phyloP scores from a whole-genome alignment of 169 alveolate species.

The Cystoisospora suis region DNA sequence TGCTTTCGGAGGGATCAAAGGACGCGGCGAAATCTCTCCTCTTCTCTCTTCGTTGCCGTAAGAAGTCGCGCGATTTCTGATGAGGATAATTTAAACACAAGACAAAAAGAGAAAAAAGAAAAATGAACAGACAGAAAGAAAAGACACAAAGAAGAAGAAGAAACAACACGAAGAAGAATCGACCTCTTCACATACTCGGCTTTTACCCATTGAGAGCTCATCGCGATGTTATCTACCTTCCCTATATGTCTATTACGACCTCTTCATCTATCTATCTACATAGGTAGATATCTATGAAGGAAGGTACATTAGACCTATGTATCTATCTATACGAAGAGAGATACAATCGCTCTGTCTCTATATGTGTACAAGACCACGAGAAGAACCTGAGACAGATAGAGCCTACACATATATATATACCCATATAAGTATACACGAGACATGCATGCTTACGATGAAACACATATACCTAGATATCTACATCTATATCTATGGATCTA shows the following conservation, averaged over 20 bases:
- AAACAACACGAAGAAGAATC: neutral
- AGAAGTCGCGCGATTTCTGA: neutral
- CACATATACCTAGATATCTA: neutral
- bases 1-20: constrained; percentile 2
- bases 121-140: neutral
- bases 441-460: neutral
- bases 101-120: neutral
- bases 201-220: neutral
- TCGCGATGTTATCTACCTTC: neutral
- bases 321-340: neutral
- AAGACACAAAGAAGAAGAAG: neutral
- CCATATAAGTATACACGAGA: neutral
- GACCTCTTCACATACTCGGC: neutral
- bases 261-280: neutral
- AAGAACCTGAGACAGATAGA: too few relatives aligned
- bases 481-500: neutral
- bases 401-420: neutral
- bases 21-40: neutral
- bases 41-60: too few relatives aligned
- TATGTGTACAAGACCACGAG: too few relatives aligned
- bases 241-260: neutral
- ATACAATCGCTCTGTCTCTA: too few relatives aligned
- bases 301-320: neutral
- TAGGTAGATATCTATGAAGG: too few relatives aligned
- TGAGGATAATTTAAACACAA: neutral